Evolutionary conservation across 176 grass and related monocot genomes (phyloP).

Genomic region (Oryza australiensis): DNA sequence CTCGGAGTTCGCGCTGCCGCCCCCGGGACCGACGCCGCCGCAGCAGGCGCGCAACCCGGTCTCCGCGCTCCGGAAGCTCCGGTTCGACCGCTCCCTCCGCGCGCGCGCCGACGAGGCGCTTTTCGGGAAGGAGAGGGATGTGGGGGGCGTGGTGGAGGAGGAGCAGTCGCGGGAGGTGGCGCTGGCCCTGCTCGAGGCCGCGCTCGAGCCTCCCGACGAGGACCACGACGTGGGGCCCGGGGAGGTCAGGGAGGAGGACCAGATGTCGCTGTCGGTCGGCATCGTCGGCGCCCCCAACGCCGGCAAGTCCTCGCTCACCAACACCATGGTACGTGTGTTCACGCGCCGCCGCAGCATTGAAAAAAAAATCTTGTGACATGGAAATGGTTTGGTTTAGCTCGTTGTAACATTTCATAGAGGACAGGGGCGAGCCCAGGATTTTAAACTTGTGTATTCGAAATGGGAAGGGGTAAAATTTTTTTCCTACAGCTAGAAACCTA

Average conservation of each 20-base stretch:
- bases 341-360: too few relatives aligned
- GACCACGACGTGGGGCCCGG: slow-evolving; percentile 45
- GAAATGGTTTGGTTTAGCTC: too few relatives aligned
- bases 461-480: too few relatives aligned
- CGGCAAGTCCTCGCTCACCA: slow-evolving; percentile 86
- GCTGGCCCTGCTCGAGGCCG: slow-evolving; percentile 76
- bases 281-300: slow-evolving; percentile 92
- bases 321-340: slow-evolving; percentile 59
- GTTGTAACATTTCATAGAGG: background rate
- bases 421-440: too few relatives aligned
- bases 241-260: slow-evolving; percentile 86
- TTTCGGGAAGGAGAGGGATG: slow-evolving; percentile 47
- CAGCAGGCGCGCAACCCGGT: slow-evolving; percentile 11
- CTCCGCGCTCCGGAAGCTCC: slow-evolving; percentile 39
- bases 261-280: slow-evolving; percentile 85
- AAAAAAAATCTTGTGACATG: background rate
- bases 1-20: slow-evolving; percentile 40
- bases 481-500: too few relatives aligned
- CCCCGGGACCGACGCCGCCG: background rate
- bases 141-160: slow-evolving; percentile 29
- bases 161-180: slow-evolving; percentile 64
- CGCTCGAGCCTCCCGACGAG: slow-evolving; percentile 68
- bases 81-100: slow-evolving; percentile 68
- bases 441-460: too few relatives aligned
- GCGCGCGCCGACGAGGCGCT: slow-evolving; percentile 71